phyloP scores from a whole-genome alignment of 2,329 filamentous ascomycete species.

The Fusarium camptoceras region DNA sequence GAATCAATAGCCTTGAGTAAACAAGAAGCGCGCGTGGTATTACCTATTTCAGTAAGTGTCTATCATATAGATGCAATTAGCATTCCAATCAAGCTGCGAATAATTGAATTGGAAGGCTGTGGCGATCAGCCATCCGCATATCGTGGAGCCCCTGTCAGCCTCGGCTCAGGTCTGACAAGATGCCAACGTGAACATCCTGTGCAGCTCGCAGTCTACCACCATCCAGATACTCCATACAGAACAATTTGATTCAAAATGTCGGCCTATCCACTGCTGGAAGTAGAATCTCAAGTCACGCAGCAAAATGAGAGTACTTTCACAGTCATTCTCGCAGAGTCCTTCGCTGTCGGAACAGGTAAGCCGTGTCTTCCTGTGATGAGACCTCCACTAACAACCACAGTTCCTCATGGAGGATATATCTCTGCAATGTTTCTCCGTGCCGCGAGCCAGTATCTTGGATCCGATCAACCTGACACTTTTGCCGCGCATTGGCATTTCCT shows the following conservation, averaged over 20 bases:
- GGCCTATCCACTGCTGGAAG: slow-evolving; percentile 11
- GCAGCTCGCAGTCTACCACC: background rate
- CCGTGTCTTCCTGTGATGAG: too few species aligned
- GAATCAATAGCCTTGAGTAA: background rate
- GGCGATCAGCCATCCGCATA: background rate
- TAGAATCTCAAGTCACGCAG: slow-evolving; percentile 13
- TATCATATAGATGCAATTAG: background rate
- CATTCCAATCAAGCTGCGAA: background rate
- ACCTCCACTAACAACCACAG: slow-evolving; percentile 28
- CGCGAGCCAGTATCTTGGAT: slow-evolving; percentile 50
- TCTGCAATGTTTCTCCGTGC: slow-evolving; percentile 55
- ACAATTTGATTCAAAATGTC: background rate
- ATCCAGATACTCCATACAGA: background rate
- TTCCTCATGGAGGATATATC: slow-evolving; percentile 62
- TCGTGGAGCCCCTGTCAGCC: background rate
- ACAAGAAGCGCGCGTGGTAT: background rate
- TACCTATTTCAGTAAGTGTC: background rate
- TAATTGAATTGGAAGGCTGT: background rate
- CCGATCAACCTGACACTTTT: slow-evolving; percentile 54
- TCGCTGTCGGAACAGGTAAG: slow-evolving; percentile 34
- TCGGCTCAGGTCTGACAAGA: background rate
- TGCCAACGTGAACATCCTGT: background rate
- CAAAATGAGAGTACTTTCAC: slow-evolving; percentile 22
- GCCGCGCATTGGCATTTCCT: slow-evolving; percentile 58
- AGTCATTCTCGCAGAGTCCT: slow-evolving; percentile 23